Evolutionary conservation across 495 filamentous ascomycete species (phyloP).

Genomic region (Aspergillus cavernicola): DNA sequence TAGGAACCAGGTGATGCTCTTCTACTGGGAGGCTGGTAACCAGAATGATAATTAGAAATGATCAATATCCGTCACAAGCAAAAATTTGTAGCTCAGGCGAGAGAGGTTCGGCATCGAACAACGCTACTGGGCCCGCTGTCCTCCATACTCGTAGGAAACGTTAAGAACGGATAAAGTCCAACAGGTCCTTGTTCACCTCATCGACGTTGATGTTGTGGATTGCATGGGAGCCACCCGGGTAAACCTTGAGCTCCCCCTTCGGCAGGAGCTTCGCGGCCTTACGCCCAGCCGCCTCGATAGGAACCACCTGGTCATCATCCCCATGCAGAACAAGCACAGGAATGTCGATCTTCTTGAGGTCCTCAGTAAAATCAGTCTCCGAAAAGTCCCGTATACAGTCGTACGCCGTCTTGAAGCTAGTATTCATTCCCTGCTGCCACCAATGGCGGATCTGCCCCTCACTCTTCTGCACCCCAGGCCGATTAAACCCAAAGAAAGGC

Average conservation of each 20-base stretch:
- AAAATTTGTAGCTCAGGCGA: no score
- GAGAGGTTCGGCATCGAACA: no score
- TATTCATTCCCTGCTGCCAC: conserved; percentile 41
- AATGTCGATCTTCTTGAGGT: conserved; percentile 37
- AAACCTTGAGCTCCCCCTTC: conserved; percentile 36
- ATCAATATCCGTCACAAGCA: no score
- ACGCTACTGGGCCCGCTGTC: no score
- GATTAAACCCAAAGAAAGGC: conserved; percentile 44
- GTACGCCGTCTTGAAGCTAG: conserved; percentile 34
- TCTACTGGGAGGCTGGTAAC: no score
- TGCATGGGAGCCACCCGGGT: conserved; percentile 33
- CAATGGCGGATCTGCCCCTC: conserved; percentile 38
- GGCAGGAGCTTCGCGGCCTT: conserved; percentile 33
- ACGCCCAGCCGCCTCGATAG: conserved; percentile 25
- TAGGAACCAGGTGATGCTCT: no score
- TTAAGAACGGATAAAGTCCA: conserved; percentile 22
- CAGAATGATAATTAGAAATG: no score
- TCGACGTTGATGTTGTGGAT: conserved; percentile 36
- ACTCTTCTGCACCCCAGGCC: conserved; percentile 27
- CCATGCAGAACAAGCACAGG: conserved; percentile 39
- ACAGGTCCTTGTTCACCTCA: conserved; percentile 34
- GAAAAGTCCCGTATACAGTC: conserved; percentile 37
- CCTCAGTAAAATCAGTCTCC: conserved; percentile 39
- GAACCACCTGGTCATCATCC: conserved; percentile 38
- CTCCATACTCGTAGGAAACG: no score